phyloP scores from a whole-genome alignment of 495 filamentous ascomycete species.

The Podospora pseudopauciseta region DNA sequence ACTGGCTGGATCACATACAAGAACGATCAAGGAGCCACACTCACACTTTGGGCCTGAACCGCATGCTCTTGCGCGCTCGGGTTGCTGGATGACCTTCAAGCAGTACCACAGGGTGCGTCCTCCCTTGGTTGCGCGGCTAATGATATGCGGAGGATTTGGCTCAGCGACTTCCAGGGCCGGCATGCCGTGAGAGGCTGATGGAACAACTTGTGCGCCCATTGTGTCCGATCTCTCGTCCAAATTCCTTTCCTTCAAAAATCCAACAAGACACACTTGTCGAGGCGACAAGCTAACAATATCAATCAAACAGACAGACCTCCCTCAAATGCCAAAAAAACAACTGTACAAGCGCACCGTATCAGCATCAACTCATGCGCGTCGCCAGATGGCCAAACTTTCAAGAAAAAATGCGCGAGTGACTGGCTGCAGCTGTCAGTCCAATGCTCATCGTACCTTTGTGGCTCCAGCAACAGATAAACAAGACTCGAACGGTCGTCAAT shows the following conservation, averaged over 20 bases:
- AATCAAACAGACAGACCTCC: background rate
- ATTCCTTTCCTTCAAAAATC: background rate
- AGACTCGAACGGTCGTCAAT: background rate
- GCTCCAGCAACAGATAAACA: conserved; percentile 1
- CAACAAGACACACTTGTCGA: too few species aligned
- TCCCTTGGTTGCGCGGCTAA: conserved; percentile 65
- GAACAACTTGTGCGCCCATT: conserved; percentile 33
- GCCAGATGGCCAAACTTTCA: background rate
- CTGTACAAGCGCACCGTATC: background rate
- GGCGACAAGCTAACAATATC: background rate
- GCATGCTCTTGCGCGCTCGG: conserved; percentile 91
- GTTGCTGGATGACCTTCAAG: conserved; percentile 87
- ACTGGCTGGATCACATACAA: conserved; percentile 1
- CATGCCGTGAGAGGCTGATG: conserved; percentile 28
- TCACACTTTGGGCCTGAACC: conserved; percentile 92
- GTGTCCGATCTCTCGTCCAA: conserved; percentile 1
- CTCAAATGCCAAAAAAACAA: background rate
- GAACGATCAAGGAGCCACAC: conserved; percentile 29
- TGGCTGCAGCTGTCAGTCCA: conserved; percentile 6
- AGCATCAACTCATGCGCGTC: conserved; percentile 5
- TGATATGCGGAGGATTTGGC: conserved; percentile 16
- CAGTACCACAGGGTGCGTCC: conserved; percentile 79
- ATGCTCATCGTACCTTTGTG: conserved; percentile 15
- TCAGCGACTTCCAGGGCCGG: conserved; percentile 22
- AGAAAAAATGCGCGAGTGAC: conserved; percentile 5